phyloP scores from a whole-genome alignment of 1,284 basidiomycete genomes.

The Ustilago sp. region DNA sequence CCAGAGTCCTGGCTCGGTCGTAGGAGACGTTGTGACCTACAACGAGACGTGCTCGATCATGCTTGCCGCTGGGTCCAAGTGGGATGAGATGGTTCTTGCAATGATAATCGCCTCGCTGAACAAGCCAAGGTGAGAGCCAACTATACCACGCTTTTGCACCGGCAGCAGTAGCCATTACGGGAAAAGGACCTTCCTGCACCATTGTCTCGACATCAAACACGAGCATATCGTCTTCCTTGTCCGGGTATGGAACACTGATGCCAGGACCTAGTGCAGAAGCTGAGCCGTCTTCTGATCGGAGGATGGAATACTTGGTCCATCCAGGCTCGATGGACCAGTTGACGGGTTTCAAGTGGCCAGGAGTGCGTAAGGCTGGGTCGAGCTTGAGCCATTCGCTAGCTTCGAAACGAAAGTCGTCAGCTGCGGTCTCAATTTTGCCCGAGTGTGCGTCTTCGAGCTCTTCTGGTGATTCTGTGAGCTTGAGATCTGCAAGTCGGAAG shows the following conservation, averaged over 20 bases:
- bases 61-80: conserved; percentile 71
- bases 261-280: conserved; percentile 51
- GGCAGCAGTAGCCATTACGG: conserved; percentile 90
- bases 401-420: conserved; percentile 38
- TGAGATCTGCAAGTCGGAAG: conserved; percentile 74
- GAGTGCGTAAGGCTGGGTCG: conserved; percentile 46
- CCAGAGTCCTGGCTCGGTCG: conserved; percentile 84
- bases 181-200: conserved; percentile 82
- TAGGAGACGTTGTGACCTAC: conserved; percentile 97
- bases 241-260: conserved; percentile 68
- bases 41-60: conserved; percentile 74
- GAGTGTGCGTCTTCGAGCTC: conserved; percentile 17
- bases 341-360: conserved; percentile 72
- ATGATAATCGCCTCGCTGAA: conserved; percentile 74
- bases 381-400: conserved; percentile 61
- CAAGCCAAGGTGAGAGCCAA: conserved; percentile 94
- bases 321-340: conserved; percentile 82
- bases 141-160: conserved; percentile 89
- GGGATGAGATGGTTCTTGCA: conserved; percentile 82
- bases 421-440: conserved; percentile 2
- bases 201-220: conserved; percentile 96
- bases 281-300: conserved; percentile 64
- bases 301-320: conserved; percentile 86
- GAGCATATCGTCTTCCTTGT: conserved; percentile 78
- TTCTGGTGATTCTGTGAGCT: conserved; percentile 76